Percentiles rank a stretch among this genome's conserved stretches.
These are phyloP conservation scores for Suillus cothurnatus DNA, from an alignment of 768 basidiomycete species.

Conservation along the genomic window DNA sequence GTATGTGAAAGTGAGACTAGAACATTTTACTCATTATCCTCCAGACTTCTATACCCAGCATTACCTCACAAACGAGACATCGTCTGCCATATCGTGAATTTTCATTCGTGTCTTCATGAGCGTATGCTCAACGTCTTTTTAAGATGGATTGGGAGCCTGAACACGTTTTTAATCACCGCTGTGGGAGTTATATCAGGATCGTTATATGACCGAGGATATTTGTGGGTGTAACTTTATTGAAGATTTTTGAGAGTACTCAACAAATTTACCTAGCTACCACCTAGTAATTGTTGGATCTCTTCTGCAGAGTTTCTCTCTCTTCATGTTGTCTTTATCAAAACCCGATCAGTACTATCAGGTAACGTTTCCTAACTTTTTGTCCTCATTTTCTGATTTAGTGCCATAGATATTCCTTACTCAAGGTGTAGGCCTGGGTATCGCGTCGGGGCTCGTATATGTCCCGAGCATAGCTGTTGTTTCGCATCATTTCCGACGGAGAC, in stretches of 20 bases:
- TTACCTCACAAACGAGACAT: too few relatives aligned
- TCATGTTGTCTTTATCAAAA: slow-evolving; percentile 46
- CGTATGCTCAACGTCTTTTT: slow-evolving; percentile 8
- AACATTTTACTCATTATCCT: too few relatives aligned
- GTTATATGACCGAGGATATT: slow-evolving; percentile 55
- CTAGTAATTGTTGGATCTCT: slow-evolving; percentile 47
- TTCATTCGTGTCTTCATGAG: not conserved
- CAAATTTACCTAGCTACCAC: slow-evolving; percentile 35
- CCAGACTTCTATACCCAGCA: too few relatives aligned
- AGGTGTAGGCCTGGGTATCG: slow-evolving; percentile 42
- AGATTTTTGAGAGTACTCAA: not conserved
- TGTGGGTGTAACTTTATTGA: slow-evolving; percentile 32
- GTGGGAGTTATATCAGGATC: slow-evolving; percentile 49
- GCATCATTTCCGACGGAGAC: slow-evolving; percentile 41
- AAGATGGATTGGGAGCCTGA: slow-evolving; percentile 51
- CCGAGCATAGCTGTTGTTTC: slow-evolving; percentile 43
- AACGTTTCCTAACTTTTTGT: not conserved
- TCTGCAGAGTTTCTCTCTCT: slow-evolving; percentile 43
- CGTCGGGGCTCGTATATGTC: slow-evolving; percentile 44
- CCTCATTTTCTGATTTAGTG: not conserved
- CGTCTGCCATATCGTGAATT: too few relatives aligned
- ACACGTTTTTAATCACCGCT: slow-evolving; percentile 47
- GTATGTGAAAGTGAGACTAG: too few relatives aligned
- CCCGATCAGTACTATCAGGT: slow-evolving; percentile 41
- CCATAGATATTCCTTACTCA: slow-evolving; percentile 23